These are phyloP conservation scores for Pisolithus albus DNA, from an alignment of 768 basidiomycete species.

Conservation along the genomic window DNA sequence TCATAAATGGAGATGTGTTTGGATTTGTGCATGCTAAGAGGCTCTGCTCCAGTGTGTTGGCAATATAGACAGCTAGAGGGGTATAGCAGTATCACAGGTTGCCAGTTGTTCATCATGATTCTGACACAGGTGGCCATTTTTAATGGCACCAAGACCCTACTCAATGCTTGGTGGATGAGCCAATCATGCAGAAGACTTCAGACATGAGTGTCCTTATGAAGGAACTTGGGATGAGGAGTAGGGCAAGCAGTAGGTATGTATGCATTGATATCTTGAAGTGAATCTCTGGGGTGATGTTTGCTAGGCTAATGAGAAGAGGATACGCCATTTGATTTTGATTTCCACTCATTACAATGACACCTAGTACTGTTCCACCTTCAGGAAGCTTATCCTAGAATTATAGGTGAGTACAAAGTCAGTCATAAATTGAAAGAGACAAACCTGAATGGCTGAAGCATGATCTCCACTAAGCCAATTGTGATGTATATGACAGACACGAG, in stretches of 20 bases:
- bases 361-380: background rate
- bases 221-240: constrained; percentile 6
- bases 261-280: too few relatives aligned
- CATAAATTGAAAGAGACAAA: background rate
- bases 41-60: background rate
- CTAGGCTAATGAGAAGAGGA: constrained; percentile 1
- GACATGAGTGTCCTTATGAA: constrained; percentile 3
- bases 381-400: constrained; percentile 10
- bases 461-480: constrained; percentile 1
- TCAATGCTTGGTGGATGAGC: constrained; percentile 16
- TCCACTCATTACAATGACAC: constrained; percentile 3
- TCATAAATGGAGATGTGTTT: constrained; percentile 27
- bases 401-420: constrained; percentile 30
- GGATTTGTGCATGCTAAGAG: constrained; percentile 1
- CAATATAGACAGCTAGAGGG: constrained; percentile 25
- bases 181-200: constrained; percentile 9
- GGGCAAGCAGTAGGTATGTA: constrained; percentile 1
- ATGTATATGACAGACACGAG: constrained; percentile 9
- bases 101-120: constrained; percentile 18
- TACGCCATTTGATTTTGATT: constrained; percentile 21
- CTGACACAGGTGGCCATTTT: constrained; percentile 12
- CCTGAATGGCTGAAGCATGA: constrained; percentile 22
- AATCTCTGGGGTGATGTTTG: too few relatives aligned
- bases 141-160: constrained; percentile 10
- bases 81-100: constrained; percentile 6